These are phyloP conservation scores for Salix caprea DNA, from an alignment of 345 rosid genomes.

Conservation along the genomic window DNA sequence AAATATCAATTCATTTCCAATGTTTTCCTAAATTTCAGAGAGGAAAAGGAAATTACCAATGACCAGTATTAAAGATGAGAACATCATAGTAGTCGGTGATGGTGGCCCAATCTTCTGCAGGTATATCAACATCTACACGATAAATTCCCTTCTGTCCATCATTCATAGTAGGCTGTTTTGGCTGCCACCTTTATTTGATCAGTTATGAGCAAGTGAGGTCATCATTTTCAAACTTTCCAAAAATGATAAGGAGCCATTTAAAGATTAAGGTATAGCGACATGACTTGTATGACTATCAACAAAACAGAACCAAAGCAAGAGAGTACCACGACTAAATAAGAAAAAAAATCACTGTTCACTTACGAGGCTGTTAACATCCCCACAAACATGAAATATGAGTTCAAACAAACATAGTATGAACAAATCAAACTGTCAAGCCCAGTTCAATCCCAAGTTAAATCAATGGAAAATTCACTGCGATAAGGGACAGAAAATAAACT, in stretches of 20 bases:
- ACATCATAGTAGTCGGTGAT: conserved; percentile 69
- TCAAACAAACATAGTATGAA: background rate
- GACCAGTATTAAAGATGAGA: conserved; percentile 84
- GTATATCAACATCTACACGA: conserved; percentile 83
- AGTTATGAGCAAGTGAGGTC: conserved; percentile 45
- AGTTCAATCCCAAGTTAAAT: background rate
- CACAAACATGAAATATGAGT: background rate
- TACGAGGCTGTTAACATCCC: background rate
- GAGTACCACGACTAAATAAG: background rate
- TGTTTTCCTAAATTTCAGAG: background rate
- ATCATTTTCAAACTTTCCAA: background rate
- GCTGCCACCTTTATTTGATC: conserved; percentile 82
- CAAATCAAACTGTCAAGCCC: background rate
- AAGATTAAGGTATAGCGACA: background rate
- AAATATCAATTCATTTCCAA: background rate
- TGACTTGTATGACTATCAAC: background rate
- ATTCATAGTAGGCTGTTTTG: conserved; percentile 33
- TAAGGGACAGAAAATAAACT: background rate
- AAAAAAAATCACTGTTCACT: background rate
- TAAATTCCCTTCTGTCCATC: conserved; percentile 50
- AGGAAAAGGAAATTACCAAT: conserved; percentile 54
- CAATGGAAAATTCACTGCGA: background rate
- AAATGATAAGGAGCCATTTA: background rate
- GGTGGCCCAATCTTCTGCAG: conserved; percentile 78
- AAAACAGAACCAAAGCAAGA: background rate